Evolutionary conservation across 768 basidiomycete genomes (phyloP).

Genomic region (Mycena crocata): DNA sequence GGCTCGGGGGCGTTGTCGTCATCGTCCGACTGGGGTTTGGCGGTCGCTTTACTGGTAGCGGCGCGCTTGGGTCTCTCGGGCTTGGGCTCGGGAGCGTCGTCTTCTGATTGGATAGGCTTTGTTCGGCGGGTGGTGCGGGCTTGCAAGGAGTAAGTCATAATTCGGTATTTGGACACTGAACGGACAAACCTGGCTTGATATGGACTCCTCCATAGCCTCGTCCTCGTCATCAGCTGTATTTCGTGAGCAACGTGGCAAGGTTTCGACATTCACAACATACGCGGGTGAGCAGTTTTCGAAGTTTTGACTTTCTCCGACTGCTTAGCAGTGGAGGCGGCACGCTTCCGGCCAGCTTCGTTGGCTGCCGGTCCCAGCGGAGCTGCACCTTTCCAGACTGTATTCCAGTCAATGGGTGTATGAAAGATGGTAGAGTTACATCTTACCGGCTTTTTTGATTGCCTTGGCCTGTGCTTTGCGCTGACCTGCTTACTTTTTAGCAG

Average conservation of each 20-base stretch:
- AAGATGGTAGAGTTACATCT: not conserved
- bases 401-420: not conserved
- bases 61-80: too few species aligned
- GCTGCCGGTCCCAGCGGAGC: not conserved
- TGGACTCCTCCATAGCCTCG: too few species aligned
- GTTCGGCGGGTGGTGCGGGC: too few species aligned
- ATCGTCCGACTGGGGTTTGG: too few species aligned
- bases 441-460: not conserved
- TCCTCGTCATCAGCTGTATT: not conserved
- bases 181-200: too few species aligned
- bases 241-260: not conserved
- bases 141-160: too few species aligned
- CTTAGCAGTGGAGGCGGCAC: not conserved
- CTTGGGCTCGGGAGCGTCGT: too few species aligned
- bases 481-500: too few species aligned
- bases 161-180: too few species aligned
- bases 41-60: too few species aligned
- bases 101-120: too few species aligned
- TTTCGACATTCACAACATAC: not conserved
- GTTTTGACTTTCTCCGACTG: not conserved
- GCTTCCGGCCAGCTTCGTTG: not conserved
- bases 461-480: not conserved
- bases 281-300: not conserved
- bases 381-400: conserved; percentile 6
- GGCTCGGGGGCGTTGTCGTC: too few species aligned